Evolutionary conservation across 2,329 filamentous ascomycete genomes (phyloP), one percentile per base, ranked within the genome.

Genomic region (Dendryphion nanum): DNA sequence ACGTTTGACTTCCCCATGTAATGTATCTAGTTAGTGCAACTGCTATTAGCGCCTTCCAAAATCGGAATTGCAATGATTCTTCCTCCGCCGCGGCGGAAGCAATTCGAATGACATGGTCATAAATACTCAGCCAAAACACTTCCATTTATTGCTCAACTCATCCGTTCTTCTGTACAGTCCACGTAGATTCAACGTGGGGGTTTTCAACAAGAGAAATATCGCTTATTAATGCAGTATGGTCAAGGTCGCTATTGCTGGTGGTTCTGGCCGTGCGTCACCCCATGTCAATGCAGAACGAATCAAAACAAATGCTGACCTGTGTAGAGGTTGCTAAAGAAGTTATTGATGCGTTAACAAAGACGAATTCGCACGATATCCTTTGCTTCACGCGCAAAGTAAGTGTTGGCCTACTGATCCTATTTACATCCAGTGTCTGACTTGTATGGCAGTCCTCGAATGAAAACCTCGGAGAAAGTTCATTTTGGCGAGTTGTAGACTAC

Each of bases 321-420:
- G 18, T 38, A 78, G 76, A 73, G 33, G 68, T 81, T 33, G 71
- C 69, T 0, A 59, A 53, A 26, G 77, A 78, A 50, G 59, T 80
- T 15, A 51, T 78, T 16, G 74, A 79, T 38, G 70, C 59, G 6
- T 65, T 81, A 0, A 39, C 74, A 2, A 67, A 67, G 4, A 58
- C 61, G 2, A 61, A 65, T 13, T 77, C 71, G 41, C 77, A 81
- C 38, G 64, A 78, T 0, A 73, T 81, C 30, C 44, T 65, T 0
- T 51, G 79, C 4, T 47, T 81, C 0, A 71, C n/a, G n/a, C n/a
- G n/a, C n/a, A n/a, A 64, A 3, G 59, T 75, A 48, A 71, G 65
- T 45, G 75, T 76, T 35, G 30, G 48, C 20, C 17, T 5, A 8
- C 30, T 18, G 4, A 2, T 14, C 19, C 14, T 16, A 28, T 3